Evolutionary conservation across 2,329 filamentous ascomycete species (phyloP), one percentile per base, ranked within the genome.

Genomic region (Hymenoscyphus infarciens): DNA sequence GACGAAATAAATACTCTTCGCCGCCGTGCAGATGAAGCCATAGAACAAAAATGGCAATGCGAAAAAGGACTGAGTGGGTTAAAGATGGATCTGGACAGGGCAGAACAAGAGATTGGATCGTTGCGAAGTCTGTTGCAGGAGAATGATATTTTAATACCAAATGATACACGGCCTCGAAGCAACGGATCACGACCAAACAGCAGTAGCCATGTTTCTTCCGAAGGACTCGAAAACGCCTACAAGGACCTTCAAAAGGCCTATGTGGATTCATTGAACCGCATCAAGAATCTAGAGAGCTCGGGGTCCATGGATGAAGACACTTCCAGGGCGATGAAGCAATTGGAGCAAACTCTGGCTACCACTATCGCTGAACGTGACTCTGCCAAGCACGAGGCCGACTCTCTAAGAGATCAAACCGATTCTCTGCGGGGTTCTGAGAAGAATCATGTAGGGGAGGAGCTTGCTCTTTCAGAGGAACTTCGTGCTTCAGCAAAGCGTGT

Each of bases 81-180:
- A 62, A 96, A 97, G 79, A 97, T 97, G 90, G 94, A 98, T 73
- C 85, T 99, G 52, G 95, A 98, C 76, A 90, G 93, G 66, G 93
- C 95, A 29, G 92, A 97, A 75, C 90, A 95, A 74, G 95, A 99
- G 77, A 96, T 96, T 33, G 81, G 85, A 49, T 90, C 90, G n/a
- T 82, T 99, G 49, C 87, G 91, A 53, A 84, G 81, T 35, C 80
- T 98, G 29, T 82, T 98, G 22, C 81, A 87, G 64, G 91, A 96
- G 74, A 90, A 93, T 69, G 92, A 97, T 71, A 92, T 93, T 61
- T 80, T 87, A 49, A 86, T 90, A 27, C 87, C 89, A 0, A 86
- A 86, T 10, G 67, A 63, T 42, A 55, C 82, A 83, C 16, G 77
- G 83, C 62, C 80, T 78, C 58, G 81, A 80, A 55, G 25, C 38